Conservation (phyloP, 2,329 filamentous ascomycete genomes). For the Biscogniauxia mediterranea region DNA sequence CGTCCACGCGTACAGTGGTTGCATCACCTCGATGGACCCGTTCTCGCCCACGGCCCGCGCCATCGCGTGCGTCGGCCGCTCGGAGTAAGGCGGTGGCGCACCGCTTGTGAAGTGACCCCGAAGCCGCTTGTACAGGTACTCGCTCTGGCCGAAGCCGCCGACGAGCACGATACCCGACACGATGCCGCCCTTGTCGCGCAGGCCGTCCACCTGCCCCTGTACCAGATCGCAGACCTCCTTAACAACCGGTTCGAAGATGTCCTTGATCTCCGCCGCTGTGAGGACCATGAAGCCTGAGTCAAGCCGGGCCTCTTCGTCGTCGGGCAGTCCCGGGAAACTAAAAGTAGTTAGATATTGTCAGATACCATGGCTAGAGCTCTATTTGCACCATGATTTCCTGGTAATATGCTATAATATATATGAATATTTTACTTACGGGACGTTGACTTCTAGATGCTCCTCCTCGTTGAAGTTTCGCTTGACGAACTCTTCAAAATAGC, state of each 20-base stretch:
- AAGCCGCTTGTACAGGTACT: conserved; percentile 70
- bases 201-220: conserved; percentile 63
- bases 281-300: conserved; percentile 77
- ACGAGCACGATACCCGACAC: conserved; percentile 77
- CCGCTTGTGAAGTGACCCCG: conserved; percentile 65
- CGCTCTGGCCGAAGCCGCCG: conserved; percentile 77
- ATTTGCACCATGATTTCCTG: neutral
- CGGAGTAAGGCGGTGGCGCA: conserved; percentile 62
- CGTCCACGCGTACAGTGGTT: conserved; percentile 79
- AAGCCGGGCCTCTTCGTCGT: conserved; percentile 71
- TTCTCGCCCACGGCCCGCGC: conserved; percentile 43
- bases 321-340: conserved; percentile 69
- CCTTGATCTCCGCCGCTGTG: conserved; percentile 66
- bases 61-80: conserved; percentile 65
- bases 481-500: conserved; percentile 81
- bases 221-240: conserved; percentile 68
- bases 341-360: conserved; percentile 8
- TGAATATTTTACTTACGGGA: conserved; percentile 52
- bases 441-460: conserved; percentile 72
- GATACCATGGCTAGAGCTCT: no score
- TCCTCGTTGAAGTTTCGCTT: conserved; percentile 82
- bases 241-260: conserved; percentile 73
- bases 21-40: conserved; percentile 72
- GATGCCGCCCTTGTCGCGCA: conserved; percentile 59
- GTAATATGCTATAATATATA: conserved; percentile 17